Base-by-base conservation (phyloP, 179 eudicot genomes). In the Beta corolliflora region DNA sequence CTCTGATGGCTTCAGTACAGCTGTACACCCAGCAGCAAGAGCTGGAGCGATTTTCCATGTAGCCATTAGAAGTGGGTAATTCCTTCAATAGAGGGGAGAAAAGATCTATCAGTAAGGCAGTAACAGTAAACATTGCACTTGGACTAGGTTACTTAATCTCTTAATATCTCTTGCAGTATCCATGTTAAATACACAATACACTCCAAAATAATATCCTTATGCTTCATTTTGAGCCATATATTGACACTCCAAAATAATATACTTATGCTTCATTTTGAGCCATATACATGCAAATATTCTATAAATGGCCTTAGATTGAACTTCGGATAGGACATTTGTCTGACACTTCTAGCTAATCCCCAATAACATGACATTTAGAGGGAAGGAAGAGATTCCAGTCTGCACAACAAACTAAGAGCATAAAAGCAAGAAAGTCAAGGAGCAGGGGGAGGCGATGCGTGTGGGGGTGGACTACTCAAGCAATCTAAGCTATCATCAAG, bases 31-130 rank as follows among this genome's bases (percentile, higher is more conserved):
- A 86, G 99, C 99, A 78, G 99, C 98, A 85, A 96, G 91, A 75
- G 99, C 98, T 79, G 99, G 95, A 79, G 99, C 99, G 84, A 96
- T 98, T 91, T 97, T 97, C 99, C 99, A 97, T 46, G 99, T 91
- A 75, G 97, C 97, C 97, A 97, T 93, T 83, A 97, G 81, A 76
- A 97, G 87, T 73, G 99, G 99, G 81, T 97, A 97, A 83, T 97
- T 97, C 99, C 99, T 95, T 82, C 84, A 82, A 10, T 9, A 36
- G 48, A 36, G 19, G 31, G 5, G 82, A 36, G 41, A 44, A 75
- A 31, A 79, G 29, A 55, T 53, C 45, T 50, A 75, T 31, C 58
- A 72, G 21, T 48, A 46, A 48, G 45, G 14, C n/a, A 71, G 9
- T 56, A 46, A 46, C 60, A 36, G 54, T 58, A 44, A 29, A 71